These are phyloP conservation scores for Fusarium redolens DNA, from an alignment of 2,329 filamentous ascomycete genomes.

Conservation along the genomic window DNA sequence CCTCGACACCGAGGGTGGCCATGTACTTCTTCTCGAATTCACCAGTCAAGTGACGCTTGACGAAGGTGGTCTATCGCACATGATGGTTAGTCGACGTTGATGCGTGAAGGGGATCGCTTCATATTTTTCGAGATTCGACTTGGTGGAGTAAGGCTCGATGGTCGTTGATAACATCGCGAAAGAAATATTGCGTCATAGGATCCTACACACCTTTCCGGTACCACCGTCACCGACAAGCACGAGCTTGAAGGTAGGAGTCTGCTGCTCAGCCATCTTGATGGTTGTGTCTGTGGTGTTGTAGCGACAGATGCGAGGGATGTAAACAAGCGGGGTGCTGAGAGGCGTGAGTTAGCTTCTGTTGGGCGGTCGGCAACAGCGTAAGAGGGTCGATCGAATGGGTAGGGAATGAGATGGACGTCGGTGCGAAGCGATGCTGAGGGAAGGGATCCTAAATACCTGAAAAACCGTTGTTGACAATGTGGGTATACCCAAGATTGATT, in stretches of 20 bases:
- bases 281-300: constrained; percentile 39
- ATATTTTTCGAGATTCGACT: constrained; percentile 24
- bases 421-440: constrained; percentile 24
- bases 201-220: constrained; percentile 87
- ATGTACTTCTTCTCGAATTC: constrained; percentile 99
- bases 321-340: constrained; percentile 60
- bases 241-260: constrained; percentile 94
- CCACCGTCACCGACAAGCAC: constrained; percentile 99
- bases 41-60: constrained; percentile 99
- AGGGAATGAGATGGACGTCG: constrained; percentile 23
- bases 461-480: constrained; percentile 45
- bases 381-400: constrained; percentile 20
- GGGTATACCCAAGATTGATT: constrained; percentile 48
- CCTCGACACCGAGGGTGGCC: constrained; percentile 98
- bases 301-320: constrained; percentile 52
- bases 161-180: constrained; percentile 37
- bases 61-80: constrained; percentile 89
- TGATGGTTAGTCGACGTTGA: constrained; percentile 36
- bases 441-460: constrained; percentile 42
- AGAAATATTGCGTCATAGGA: constrained; percentile 33
- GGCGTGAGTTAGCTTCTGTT: constrained; percentile 49
- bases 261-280: constrained; percentile 70
- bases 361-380: constrained; percentile 28
- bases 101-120: constrained; percentile 13
- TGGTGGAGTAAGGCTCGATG: constrained; percentile 41